phyloP scores from a whole-genome alignment of 1,139 yeast genomes.

The Yamadazyma epiphylla region DNA sequence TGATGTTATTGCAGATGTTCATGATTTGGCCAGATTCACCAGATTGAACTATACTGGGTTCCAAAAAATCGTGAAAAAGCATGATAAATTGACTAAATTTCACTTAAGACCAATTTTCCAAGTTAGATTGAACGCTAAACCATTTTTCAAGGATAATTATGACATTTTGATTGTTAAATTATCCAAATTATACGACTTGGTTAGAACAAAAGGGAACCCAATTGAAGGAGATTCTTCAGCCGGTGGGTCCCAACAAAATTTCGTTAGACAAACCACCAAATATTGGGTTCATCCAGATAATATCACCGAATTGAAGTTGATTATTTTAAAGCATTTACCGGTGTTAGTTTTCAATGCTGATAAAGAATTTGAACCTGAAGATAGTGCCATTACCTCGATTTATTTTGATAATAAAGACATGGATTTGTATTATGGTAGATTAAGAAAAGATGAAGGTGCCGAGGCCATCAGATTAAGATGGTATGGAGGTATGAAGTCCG shows the following conservation, averaged over 20 bases:
- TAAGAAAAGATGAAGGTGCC: constrained; percentile 96
- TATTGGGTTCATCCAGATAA: constrained; percentile 99
- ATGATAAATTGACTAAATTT: constrained; percentile 85
- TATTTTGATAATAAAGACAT: constrained; percentile 86
- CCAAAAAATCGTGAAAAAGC: constrained; percentile 92
- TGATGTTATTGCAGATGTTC: constrained; percentile 95
- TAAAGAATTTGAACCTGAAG: constrained; percentile 92
- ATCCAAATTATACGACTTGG: constrained; percentile 85
- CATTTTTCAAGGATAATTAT: constrained; percentile 92
- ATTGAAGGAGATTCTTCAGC: constrained; percentile 92
- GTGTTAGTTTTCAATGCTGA: constrained; percentile 94
- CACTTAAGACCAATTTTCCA: constrained; percentile 87
- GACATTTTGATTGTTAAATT: constrained; percentile 85
- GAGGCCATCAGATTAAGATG: constrained; percentile 97
- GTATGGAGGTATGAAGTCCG: constrained; percentile 97
- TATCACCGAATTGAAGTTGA: constrained; percentile 92
- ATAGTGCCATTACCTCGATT: constrained; percentile 93
- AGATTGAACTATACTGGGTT: constrained; percentile 93
- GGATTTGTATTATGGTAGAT: constrained; percentile 90
- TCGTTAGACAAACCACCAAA: constrained; percentile 96
- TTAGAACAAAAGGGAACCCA: constrained; percentile 93
- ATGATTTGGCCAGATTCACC: constrained; percentile 90
- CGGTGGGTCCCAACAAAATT: constrained; percentile 96
- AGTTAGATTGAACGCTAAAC: constrained; percentile 86
- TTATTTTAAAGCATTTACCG: constrained; percentile 89